Base-by-base conservation (phyloP, 345 rosid genomes). In the Moringa oleifera region DNA sequence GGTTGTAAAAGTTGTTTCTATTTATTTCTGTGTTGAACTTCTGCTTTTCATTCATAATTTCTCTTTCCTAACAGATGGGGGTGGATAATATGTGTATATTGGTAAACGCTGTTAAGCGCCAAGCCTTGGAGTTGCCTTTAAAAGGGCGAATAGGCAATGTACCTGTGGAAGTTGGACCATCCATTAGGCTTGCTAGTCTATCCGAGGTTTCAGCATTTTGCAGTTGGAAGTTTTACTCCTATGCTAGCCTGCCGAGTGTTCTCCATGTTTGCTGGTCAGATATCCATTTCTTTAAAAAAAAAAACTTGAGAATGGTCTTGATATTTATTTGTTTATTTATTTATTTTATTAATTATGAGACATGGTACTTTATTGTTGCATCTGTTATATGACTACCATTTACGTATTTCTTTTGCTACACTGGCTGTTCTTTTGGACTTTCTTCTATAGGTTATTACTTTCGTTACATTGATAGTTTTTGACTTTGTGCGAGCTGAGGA, bases 211-310 rank as follows among this genome's bases (percentile, higher is more conserved):
- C 86, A 73, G 98, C 96, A 61, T 93, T n/a, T 93, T 83, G 97
- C 98, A 36, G 97, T 88, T 73, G 98, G 97, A 68, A 88, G 85
- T 77, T 93, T 86, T 69, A 88, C 86, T 23, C 91, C 91, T 41
- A 93, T 93, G 98, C 98, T 97, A 41, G 98, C 98, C 28, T 92
- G 96, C 69, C 88, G 96, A 70, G 90, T 93, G 6, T 93, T 93
- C 79, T 93, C 98, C 69, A 88, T 93, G 97, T 93, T 93, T 75
- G 98, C 98, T 72, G 97, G 98, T 93, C 4, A 71, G 81, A 64
- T 47, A 22, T 46, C 46, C 25, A 31, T 66, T 62, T 61, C 23
- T 18, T 45, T 23, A n/a, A n/a, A 62, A 23, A 53, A 21, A 24
- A 18, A 46, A 55, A 51, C 41, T 45, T 23, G 22, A 19, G 23